Conservation (phyloP, 2,329 filamentous ascomycete species). For the Rosellinia necatrix region DNA sequence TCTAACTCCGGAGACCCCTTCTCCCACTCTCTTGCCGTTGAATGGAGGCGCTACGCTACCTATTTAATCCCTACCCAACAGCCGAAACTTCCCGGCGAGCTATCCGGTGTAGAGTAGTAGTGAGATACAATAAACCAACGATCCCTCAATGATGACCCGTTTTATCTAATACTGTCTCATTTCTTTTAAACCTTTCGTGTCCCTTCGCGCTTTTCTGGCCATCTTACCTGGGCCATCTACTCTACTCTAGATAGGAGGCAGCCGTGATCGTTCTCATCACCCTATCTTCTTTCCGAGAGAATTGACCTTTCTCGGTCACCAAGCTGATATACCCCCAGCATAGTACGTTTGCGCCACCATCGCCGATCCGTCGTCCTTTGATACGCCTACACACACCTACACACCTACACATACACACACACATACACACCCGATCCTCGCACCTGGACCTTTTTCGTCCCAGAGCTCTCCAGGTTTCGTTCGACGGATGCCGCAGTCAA, state of each 20-base stretch:
- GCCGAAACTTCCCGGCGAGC: conserved; percentile 19
- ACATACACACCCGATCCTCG: too few relatives aligned
- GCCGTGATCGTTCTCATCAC: too few relatives aligned
- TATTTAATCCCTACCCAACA: conserved; percentile 7
- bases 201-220: neutral
- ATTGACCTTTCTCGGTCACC: too few relatives aligned
- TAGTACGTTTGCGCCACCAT: too few relatives aligned
- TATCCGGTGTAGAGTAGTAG: conserved; percentile 13
- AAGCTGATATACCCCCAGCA: too few relatives aligned
- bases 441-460: too few relatives aligned
- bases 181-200: conserved; percentile 7
- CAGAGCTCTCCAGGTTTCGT: too few relatives aligned
- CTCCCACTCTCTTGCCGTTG: neutral
- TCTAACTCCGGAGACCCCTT: conserved; percentile 16
- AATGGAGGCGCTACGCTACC: conserved; percentile 7
- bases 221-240: neutral
- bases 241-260: neutral
- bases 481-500: too few relatives aligned
- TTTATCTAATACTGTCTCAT: conserved; percentile 11
- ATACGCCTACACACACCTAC: too few relatives aligned
- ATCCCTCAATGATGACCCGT: conserved; percentile 16
- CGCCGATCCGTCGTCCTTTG: too few relatives aligned
- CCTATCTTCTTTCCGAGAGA: neutral
- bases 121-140: neutral
- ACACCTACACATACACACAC: too few relatives aligned